Percentiles rank a stretch among this genome's conserved stretches.
phyloP scores from a whole-genome alignment of 805 yeast genomes.

The Wickerhamomyces xylosicus region DNA sequence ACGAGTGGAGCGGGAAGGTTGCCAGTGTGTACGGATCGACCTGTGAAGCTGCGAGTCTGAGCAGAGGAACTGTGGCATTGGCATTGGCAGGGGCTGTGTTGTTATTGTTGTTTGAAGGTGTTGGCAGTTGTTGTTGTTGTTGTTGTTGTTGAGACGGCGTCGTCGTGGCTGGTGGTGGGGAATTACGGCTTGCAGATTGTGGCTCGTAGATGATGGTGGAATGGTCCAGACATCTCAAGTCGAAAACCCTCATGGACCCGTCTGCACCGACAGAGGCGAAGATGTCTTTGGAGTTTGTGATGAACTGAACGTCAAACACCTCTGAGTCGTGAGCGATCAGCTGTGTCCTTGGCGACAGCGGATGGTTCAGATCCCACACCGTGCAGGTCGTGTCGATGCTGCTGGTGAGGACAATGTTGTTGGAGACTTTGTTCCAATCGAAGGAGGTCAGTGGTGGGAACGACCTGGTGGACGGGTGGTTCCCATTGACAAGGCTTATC shows the following conservation, averaged over 20 bases:
- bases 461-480: constrained; percentile 22
- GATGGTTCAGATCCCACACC: constrained; percentile 74
- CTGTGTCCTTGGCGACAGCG: constrained; percentile 74
- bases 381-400: constrained; percentile 96
- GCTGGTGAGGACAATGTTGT: constrained; percentile 66
- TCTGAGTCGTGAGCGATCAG: constrained; percentile 94
- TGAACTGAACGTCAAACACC: constrained; percentile 84
- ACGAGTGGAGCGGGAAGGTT: constrained; percentile 64
- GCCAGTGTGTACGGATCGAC: constrained; percentile 78
- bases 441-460: constrained; percentile 89
- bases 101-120: not conserved
- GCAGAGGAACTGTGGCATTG: constrained; percentile 37
- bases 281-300: constrained; percentile 61
- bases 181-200: constrained; percentile 17
- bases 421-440: constrained; percentile 79
- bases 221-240: constrained; percentile 79
- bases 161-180: constrained; percentile 3
- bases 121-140: not conserved
- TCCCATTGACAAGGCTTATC: constrained; percentile 27
- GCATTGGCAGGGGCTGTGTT: too few species aligned
- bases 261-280: constrained; percentile 94
- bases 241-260: constrained; percentile 90
- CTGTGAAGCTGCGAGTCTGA: constrained; percentile 70
- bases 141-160: constrained; percentile 1
- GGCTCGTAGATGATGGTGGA: constrained; percentile 92